Percentiles rank a stretch among this genome's conserved stretches.
Evolutionary conservation across 371 early-diverging fungal genomes (phyloP).

Genomic region (Sporodiniella umbellata): DNA sequence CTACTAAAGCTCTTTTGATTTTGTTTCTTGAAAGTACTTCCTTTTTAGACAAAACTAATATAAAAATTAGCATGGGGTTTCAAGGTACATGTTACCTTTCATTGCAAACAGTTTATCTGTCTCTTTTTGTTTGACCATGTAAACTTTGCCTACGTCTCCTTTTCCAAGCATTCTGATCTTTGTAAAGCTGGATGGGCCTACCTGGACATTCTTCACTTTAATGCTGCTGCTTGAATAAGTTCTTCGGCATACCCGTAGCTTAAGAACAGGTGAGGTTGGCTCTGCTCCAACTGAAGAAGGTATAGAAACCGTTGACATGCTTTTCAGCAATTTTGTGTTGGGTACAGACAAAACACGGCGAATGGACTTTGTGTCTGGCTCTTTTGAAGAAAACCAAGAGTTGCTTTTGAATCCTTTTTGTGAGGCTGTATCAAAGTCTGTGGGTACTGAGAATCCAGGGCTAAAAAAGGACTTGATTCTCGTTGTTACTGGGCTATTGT

Average conservation of each 20-base stretch:
- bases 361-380: slow-evolving; percentile 29
- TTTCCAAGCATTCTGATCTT: slow-evolving; percentile 86
- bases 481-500: slow-evolving; percentile 28
- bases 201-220: slow-evolving; percentile 72
- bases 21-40: slow-evolving; percentile 97
- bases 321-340: slow-evolving; percentile 22
- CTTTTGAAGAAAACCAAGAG: slow-evolving; percentile 37
- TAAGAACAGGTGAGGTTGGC: slow-evolving; percentile 6
- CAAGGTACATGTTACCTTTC: no score
- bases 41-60: slow-evolving; percentile 78
- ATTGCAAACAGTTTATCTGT: slow-evolving; percentile 83
- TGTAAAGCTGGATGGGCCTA: slow-evolving; percentile 78
- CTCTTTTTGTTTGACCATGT: slow-evolving; percentile 83
- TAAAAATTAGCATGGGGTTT: neutral
- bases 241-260: slow-evolving; percentile 30
- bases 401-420: slow-evolving; percentile 38
- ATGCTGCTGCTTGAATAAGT: slow-evolving; percentile 77
- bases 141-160: slow-evolving; percentile 95
- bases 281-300: slow-evolving; percentile 17
- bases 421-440: slow-evolving; percentile 26
- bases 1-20: slow-evolving; percentile 92
- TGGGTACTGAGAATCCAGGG: slow-evolving; percentile 28
- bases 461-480: slow-evolving; percentile 37
- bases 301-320: slow-evolving; percentile 17
- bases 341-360: slow-evolving; percentile 57